A percentile compares a stretch with the other conserved stretches of the same genome.
Conservation (phyloP, 2,329 filamentous ascomycete genomes). For the Pseudogymnoascus sp. region DNA sequence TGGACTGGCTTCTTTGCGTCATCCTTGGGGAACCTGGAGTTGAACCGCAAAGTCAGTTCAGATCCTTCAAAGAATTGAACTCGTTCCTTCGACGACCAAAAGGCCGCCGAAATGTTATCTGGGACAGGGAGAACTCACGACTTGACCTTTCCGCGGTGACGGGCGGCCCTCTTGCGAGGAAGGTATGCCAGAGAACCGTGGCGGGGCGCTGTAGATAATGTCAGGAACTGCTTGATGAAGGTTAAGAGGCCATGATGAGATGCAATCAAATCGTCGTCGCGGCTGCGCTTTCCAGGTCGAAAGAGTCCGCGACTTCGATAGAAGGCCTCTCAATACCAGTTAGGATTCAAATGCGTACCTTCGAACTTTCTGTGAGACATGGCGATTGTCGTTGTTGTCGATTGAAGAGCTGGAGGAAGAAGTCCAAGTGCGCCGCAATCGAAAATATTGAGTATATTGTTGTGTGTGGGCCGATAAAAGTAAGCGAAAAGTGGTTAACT, state of each 20-base stretch:
- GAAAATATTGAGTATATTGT: slow-evolving; percentile 10
- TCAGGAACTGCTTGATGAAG: background rate
- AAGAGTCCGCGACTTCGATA: slow-evolving; percentile 1
- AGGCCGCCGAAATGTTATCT: slow-evolving; percentile 17
- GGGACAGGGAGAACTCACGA: slow-evolving; percentile 56
- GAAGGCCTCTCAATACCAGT: background rate
- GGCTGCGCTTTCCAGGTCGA: slow-evolving; percentile 7
- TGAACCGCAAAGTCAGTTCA: slow-evolving; percentile 17
- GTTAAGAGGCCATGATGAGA: background rate
- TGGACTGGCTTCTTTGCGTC: slow-evolving; percentile 99
- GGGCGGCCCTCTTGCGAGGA: slow-evolving; percentile 84
- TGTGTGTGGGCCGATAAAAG: slow-evolving; percentile 9
- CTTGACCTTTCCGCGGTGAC: slow-evolving; percentile 97
- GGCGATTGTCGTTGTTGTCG: slow-evolving; percentile 7
- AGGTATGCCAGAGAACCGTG: slow-evolving; percentile 89
- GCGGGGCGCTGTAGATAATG: slow-evolving; percentile 64
- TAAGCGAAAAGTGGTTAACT: slow-evolving; percentile 6
- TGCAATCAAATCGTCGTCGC: slow-evolving; percentile 5
- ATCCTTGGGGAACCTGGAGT: slow-evolving; percentile 93
- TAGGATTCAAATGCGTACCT: slow-evolving; percentile 5
- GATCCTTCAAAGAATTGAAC: slow-evolving; percentile 19
- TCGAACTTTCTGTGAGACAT: slow-evolving; percentile 25
- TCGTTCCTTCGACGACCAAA: slow-evolving; percentile 21
- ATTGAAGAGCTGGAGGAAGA: slow-evolving; percentile 10
- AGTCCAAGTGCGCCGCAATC: slow-evolving; percentile 8